A percentile compares a stretch with the other conserved stretches of the same genome.
Evolutionary conservation across 78 protist species (phyloP).

Genomic region (Cavenderia fasciculata): DNA sequence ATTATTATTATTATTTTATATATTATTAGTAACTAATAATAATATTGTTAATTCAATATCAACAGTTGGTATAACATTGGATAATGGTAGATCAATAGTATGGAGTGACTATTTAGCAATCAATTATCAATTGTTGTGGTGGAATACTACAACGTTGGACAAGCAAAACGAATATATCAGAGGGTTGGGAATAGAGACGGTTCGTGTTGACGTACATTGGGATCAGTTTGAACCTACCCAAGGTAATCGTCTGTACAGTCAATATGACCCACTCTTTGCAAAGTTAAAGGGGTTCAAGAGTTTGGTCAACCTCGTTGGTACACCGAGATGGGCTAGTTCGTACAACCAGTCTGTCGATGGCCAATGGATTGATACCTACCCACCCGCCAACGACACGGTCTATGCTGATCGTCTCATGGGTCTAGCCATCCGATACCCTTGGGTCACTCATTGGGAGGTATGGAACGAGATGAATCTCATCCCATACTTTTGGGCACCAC

Average conservation of each 20-base stretch:
- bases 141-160: neutral
- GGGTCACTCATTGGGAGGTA: slow-evolving; percentile 17
- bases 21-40: too few relatives aligned
- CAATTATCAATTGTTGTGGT: neutral
- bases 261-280: neutral
- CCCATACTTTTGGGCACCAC: slow-evolving; percentile 11
- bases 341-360: neutral
- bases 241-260: neutral
- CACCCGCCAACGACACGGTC: neutral
- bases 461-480: slow-evolving; percentile 15
- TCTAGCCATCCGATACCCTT: neutral
- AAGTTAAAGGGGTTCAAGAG: neutral
- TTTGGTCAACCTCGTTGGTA: neutral
- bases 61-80: too few relatives aligned
- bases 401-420: neutral
- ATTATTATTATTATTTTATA: too few relatives aligned
- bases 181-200: neutral
- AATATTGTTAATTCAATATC: too few relatives aligned
- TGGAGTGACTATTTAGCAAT: neutral
- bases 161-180: neutral
- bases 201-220: neutral
- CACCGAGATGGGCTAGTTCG: slow-evolving; percentile 4
- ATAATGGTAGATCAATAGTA: neutral
- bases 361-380: neutral
- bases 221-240: neutral